These are phyloP conservation scores for Picea glauca DNA, from an alignment of 75 land plant genomes.

Conservation along the genomic window DNA sequence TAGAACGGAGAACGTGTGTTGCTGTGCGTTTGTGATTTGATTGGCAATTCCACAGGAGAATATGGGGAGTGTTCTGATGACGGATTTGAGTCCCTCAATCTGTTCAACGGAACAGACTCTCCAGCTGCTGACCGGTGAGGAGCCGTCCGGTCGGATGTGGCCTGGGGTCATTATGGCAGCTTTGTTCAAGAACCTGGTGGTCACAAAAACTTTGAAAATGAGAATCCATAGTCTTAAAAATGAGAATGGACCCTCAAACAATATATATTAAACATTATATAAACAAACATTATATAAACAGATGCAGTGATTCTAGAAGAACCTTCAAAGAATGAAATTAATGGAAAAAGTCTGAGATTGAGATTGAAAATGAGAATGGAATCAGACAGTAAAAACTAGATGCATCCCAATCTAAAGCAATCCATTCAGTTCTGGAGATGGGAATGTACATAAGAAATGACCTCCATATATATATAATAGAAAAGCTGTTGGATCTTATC, in stretches of 20 bases:
- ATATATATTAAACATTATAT: not conserved
- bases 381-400: not conserved
- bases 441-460: too few species aligned
- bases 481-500: too few species aligned
- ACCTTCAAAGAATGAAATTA: not conserved
- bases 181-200: conserved; percentile 37
- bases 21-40: conserved; percentile 3
- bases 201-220: not conserved
- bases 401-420: too few species aligned
- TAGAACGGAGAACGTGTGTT: conserved; percentile 12
- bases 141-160: conserved; percentile 24
- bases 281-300: too few species aligned
- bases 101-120: conserved; percentile 25
- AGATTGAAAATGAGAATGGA: too few species aligned
- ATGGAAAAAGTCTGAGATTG: too few species aligned
- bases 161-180: conserved; percentile 18
- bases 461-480: too few species aligned
- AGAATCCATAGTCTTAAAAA: not conserved
- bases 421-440: too few species aligned
- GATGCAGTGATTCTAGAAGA: not conserved
- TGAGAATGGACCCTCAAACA: not conserved
- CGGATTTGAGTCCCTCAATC: conserved; percentile 30
- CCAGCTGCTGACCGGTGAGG: conserved; percentile 12
- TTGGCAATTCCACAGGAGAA: conserved; percentile 23
- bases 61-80: conserved; percentile 28